Base-by-base conservation (phyloP, 192 early-diverging fungal species). In the Backusella circina region DNA sequence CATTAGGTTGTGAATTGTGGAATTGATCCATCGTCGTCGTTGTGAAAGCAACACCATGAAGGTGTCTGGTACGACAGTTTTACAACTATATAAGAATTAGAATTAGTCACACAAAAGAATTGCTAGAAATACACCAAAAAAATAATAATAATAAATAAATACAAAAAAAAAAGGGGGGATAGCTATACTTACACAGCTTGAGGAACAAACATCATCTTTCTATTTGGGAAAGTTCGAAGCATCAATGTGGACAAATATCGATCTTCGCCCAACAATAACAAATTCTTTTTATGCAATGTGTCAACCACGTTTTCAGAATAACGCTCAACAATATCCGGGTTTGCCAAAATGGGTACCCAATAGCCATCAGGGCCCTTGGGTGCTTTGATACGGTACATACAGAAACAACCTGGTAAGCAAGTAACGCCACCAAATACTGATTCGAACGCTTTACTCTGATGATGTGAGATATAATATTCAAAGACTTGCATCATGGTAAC, bases 11-110 rank as follows among this genome's bases (percentile, higher is more conserved):
- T 95, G 94, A 50, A 95, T 90, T 3, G 94, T 96, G 41, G 90
- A 92, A 76, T 96, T 96, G 84, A 96, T 96, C 94, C 94, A 96
- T 54, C 94, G 88, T 26, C 94, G 86, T n/a, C 94, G 84, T 78
- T 96, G 94, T 54, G 90, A 91, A 44, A 96, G 79, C 37, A 96
- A 83, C 3, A 91, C 88, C 70, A 75, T 81, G 75, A 91, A 94
- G 30, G 82, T 78, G 74, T 89, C 89, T 0, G 93, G 93, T 32
- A 93, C 93, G 18, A 89, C 81, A 3, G 93, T 94, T 72, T 89
- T 87, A 80, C 93, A 94, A 30, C 77, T 16, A 70, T 50, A 36
- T 28, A 67, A 50, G 66, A 67, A 31, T 50, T 44, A 9, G 70
- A 67, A 26, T 84, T 80, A 74, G 80, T 84, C 73, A 83, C 83